A percentile compares a stretch with the other conserved stretches of the same genome.
These are phyloP conservation scores for Metschnikowia picachoensis DNA, from an alignment of 805 yeast species.

Conservation along the genomic window DNA sequence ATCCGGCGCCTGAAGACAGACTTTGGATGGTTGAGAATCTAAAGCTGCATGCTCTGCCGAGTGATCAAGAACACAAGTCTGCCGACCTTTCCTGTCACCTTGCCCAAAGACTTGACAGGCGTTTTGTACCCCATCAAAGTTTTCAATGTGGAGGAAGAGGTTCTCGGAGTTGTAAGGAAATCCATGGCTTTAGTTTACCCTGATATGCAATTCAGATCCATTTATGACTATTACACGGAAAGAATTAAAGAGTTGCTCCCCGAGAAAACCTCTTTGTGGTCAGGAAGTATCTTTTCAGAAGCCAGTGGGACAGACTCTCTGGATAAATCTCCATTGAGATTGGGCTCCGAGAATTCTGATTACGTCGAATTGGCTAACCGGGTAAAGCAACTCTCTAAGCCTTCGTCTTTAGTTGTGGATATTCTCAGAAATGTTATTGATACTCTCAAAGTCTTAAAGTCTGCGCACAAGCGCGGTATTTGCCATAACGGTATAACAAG, in stretches of 20 bases:
- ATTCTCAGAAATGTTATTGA: slow-evolving; percentile 23
- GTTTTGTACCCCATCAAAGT: slow-evolving; percentile 27
- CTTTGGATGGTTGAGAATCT: slow-evolving; percentile 14
- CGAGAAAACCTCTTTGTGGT: slow-evolving; percentile 4
- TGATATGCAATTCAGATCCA: slow-evolving; percentile 17
- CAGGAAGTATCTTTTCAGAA: slow-evolving; percentile 15
- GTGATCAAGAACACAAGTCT: not conserved
- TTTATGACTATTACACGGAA: slow-evolving; percentile 14
- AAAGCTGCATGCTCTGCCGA: not conserved
- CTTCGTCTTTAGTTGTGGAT: slow-evolving; percentile 17
- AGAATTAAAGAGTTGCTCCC: slow-evolving; percentile 3
- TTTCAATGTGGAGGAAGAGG: slow-evolving; percentile 10
- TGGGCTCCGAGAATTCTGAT: slow-evolving; percentile 13
- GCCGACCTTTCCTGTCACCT: slow-evolving; percentile 20
- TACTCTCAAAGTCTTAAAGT: slow-evolving; percentile 21
- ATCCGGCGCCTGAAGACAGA: slow-evolving; percentile 17
- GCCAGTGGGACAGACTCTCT: slow-evolving; percentile 7
- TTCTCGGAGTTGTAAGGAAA: slow-evolving; percentile 8
- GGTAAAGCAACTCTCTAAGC: slow-evolving; percentile 18
- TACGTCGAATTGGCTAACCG: slow-evolving; percentile 14
- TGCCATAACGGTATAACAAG: slow-evolving; percentile 47
- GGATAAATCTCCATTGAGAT: slow-evolving; percentile 4
- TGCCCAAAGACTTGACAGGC: slow-evolving; percentile 27
- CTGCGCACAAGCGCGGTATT: slow-evolving; percentile 36
- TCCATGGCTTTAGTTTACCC: slow-evolving; percentile 23